Evolutionary conservation across 352 stramenopile species (phyloP).

Genomic region (Pythium brassicae): DNA sequence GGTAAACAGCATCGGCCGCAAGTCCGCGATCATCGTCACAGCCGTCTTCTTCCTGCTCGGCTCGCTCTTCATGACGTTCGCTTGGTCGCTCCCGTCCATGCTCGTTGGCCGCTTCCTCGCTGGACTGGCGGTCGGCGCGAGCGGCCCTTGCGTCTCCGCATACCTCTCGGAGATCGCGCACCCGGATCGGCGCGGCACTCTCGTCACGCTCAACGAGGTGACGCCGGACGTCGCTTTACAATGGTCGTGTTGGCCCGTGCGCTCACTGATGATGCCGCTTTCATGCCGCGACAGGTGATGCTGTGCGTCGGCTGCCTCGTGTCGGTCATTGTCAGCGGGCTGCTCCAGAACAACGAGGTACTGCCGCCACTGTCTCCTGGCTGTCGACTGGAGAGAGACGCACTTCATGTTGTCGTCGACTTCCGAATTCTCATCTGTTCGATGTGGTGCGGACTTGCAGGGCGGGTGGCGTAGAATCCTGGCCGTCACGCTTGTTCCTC

Average conservation of each 20-base stretch:
- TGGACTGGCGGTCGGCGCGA: conserved; percentile 56
- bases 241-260: too few species aligned
- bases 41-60: conserved; percentile 52
- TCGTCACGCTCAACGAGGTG: conserved; percentile 66
- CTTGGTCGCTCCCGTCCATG: conserved; percentile 35
- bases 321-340: conserved; percentile 47
- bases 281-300: conserved; percentile 35
- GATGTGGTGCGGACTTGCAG: conserved; percentile 5
- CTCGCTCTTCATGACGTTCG: conserved; percentile 69
- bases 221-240: background rate
- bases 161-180: conserved; percentile 68
- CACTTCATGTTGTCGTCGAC: too few species aligned
- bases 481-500: conserved; percentile 52
- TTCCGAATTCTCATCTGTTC: background rate
- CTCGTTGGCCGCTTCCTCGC: conserved; percentile 64
- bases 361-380: background rate
- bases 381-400: background rate
- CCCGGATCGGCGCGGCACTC: conserved; percentile 42
- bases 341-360: conserved; percentile 32
- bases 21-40: conserved; percentile 57
- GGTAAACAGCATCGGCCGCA: conserved; percentile 44
- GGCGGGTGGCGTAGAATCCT: conserved; percentile 66
- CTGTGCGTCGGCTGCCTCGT: conserved; percentile 65
- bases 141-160: conserved; percentile 54
- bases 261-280: background rate